Percentiles rank a stretch among this genome's conserved stretches.
These are phyloP conservation scores for Guyanaporus albipodus DNA, from an alignment of 768 basidiomycete species.

Conservation along the genomic window DNA sequence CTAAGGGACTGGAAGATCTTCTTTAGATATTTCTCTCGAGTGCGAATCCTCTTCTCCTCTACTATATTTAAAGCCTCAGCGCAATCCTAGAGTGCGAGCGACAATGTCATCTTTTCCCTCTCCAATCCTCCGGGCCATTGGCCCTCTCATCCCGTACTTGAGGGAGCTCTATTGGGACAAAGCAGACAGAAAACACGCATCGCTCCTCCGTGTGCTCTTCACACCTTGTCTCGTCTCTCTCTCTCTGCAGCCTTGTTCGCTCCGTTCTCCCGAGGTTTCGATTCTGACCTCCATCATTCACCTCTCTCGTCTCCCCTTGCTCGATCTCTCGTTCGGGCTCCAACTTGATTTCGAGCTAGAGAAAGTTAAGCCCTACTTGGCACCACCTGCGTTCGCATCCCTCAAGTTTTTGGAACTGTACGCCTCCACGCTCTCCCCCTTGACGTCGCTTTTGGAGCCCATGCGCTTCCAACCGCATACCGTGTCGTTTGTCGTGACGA, in stretches of 20 bases:
- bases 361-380: constrained; percentile 8
- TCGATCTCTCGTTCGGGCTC: constrained; percentile 15
- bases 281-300: constrained; percentile 20
- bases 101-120: constrained; percentile 24
- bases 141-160: constrained; percentile 21
- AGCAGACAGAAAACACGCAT: constrained; percentile 11
- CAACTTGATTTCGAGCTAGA: constrained; percentile 12
- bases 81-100: constrained; percentile 7
- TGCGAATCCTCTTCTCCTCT: constrained; percentile 12
- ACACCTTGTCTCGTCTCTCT: constrained; percentile 21
- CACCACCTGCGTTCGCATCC: constrained; percentile 15
- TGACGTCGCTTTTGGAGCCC: constrained; percentile 20
- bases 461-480: constrained; percentile 15
- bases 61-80: not conserved
- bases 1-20: constrained; percentile 28
- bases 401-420: constrained; percentile 10
- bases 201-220: constrained; percentile 19
- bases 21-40: constrained; percentile 23
- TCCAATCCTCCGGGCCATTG: constrained; percentile 20
- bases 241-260: constrained; percentile 2
- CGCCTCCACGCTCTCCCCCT: constrained; percentile 5
- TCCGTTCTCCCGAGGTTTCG: constrained; percentile 17
- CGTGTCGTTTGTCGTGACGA: constrained; percentile 15
- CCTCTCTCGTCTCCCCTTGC: constrained; percentile 22
- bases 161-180: constrained; percentile 20